These are phyloP conservation scores for Paecilomyces sp. DNA, from an alignment of 2,329 filamentous ascomycete species.

Conservation along the genomic window DNA sequence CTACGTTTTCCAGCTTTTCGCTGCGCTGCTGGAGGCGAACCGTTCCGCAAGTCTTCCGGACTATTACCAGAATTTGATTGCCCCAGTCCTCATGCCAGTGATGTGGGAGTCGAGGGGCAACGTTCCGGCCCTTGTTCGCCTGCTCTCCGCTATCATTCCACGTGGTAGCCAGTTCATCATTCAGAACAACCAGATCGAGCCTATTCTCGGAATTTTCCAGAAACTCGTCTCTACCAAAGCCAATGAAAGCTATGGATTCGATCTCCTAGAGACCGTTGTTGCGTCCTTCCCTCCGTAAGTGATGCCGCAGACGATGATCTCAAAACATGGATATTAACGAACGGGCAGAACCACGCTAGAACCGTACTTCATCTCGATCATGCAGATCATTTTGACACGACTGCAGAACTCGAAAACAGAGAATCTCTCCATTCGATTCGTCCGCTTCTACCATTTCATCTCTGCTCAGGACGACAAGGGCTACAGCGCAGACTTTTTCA, in stretches of 20 bases:
- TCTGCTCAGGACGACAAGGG: slow-evolving; percentile 71
- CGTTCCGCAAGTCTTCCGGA: slow-evolving; percentile 69
- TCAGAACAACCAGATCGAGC: slow-evolving; percentile 72
- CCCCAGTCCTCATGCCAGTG: slow-evolving; percentile 68
- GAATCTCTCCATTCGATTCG: slow-evolving; percentile 77
- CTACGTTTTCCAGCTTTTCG: slow-evolving; percentile 93
- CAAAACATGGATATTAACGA: slow-evolving; percentile 1
- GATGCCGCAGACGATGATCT: neutral
- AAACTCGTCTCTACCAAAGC: slow-evolving; percentile 74
- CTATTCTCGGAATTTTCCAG: slow-evolving; percentile 92
- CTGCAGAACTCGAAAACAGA: slow-evolving; percentile 70
- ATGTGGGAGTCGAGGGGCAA: slow-evolving; percentile 93
- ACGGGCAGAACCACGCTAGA: slow-evolving; percentile 55
- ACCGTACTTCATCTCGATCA: slow-evolving; percentile 69
- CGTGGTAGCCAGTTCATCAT: slow-evolving; percentile 67
- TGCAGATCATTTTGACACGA: slow-evolving; percentile 72
- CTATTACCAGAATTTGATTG: slow-evolving; percentile 72
- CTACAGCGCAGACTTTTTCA: slow-evolving; percentile 89
- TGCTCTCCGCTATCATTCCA: slow-evolving; percentile 77
- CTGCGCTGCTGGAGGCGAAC: slow-evolving; percentile 81
- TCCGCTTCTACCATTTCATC: slow-evolving; percentile 89
- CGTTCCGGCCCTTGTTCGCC: slow-evolving; percentile 78
- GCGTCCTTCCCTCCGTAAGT: slow-evolving; percentile 65
- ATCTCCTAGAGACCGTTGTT: slow-evolving; percentile 77
- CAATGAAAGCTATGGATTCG: slow-evolving; percentile 80